Base-by-base conservation (phyloP, 257 asterid genomes). In the Avicennia marina region DNA sequence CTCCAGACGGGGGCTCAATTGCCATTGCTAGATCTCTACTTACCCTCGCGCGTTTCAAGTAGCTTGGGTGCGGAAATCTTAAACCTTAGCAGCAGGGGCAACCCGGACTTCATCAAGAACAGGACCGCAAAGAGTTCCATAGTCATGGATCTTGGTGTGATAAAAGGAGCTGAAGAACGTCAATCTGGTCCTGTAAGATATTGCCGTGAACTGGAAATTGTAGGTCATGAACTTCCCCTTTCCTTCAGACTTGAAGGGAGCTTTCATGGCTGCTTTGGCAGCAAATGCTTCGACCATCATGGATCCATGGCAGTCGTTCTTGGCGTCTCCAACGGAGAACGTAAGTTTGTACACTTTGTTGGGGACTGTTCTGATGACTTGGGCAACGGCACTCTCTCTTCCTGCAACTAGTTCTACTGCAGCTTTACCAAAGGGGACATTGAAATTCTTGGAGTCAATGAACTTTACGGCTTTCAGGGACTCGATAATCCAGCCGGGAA, bases 221-320 rank as follows among this genome's bases (percentile, higher is more conserved):
- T 51, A 83, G 9, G 75, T 36, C 53, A 44, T 16, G 66, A 66
- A 87, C 53, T 47, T 62, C 4, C 95, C 94, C 52, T 76, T 76
- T 22, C 87, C 94, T 22, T 62, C 68, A 0, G 96, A 87, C n/a
- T 65, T 47, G 47, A 79, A 85, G 8, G 90, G 86, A 25, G 87
- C 95, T 73, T 69, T 77, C 60, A 77, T 33, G 7, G 78, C 53
- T 5, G 62, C 55, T 31, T 70, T 64, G 4, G 84, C 91, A 25
- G 94, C 98, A 36, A 81, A 87, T 2, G 93, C 97, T 65, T 86
- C 94, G 0, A 89, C 77, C 94, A 80, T 69, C 97, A 89, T 86
- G 13, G 82, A 69, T 11, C 95, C 95, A 18, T 86, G 87, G 72
- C 97, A 89, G 18, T 71, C 83, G 4, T 89, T 86, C 69, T 73